A percentile compares a stretch with the other conserved stretches of the same genome.
Conservation (phyloP, 2,329 filamentous ascomycete genomes). For the Fusarium sterilihyphosum region DNA sequence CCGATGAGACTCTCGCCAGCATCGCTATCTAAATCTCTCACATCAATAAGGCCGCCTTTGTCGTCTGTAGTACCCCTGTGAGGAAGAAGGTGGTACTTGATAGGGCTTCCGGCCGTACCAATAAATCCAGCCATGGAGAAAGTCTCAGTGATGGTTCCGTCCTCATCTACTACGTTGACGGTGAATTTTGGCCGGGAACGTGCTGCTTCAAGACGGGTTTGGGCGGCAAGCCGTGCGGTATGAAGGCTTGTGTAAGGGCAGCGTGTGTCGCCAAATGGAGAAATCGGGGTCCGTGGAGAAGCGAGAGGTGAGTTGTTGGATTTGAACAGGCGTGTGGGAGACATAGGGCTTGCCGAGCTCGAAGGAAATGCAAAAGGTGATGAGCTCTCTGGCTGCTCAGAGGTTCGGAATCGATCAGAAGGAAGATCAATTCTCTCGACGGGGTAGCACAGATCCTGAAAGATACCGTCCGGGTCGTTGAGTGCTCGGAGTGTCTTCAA, state of each 20-base stretch:
- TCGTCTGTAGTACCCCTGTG: constrained; percentile 67
- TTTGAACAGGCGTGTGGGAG: constrained; percentile 44
- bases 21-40: constrained; percentile 60
- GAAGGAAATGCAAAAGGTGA: constrained; percentile 34
- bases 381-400: constrained; percentile 25
- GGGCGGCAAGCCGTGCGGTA: constrained; percentile 69
- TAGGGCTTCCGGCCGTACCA: constrained; percentile 66
- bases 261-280: constrained; percentile 23
- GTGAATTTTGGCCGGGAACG: constrained; percentile 63
- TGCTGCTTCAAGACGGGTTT: constrained; percentile 70
- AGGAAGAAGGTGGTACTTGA: constrained; percentile 69
- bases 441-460: constrained; percentile 76
- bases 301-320: constrained; percentile 50
- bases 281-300: constrained; percentile 23
- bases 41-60: constrained; percentile 64
- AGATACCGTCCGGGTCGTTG: constrained; percentile 73
- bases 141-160: constrained; percentile 60
- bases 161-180: constrained; percentile 66
- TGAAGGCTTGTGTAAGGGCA: constrained; percentile 57
- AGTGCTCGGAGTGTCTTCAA: constrained; percentile 70
- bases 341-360: constrained; percentile 37
- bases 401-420: constrained; percentile 56
- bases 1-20: constrained; percentile 56
- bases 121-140: constrained; percentile 70
- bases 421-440: constrained; percentile 63